Conservation (phyloP, 1,284 basidiomycete species). For the Chondrostereum purpureum region DNA sequence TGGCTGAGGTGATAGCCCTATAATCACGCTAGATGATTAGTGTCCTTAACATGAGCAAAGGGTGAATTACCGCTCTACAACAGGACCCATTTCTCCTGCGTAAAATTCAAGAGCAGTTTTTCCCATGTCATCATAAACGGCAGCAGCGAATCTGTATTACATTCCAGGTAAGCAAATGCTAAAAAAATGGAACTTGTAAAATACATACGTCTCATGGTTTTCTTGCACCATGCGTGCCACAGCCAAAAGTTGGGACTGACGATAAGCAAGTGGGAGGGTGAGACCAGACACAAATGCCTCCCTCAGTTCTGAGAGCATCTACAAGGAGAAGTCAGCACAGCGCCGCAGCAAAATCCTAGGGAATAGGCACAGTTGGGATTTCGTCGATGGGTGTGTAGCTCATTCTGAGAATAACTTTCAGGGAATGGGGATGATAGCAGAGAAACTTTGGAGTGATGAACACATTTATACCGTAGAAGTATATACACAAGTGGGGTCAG, state of each 20-base stretch:
- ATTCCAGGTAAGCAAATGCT: not conserved
- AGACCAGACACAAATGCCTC: not conserved
- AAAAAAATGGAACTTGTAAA: too few relatives aligned
- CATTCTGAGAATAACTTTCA: too few relatives aligned
- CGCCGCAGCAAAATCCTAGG: not conserved
- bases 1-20: slow-evolving; percentile 26
- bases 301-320: not conserved
- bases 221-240: slow-evolving; percentile 1
- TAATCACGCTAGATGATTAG: too few relatives aligned
- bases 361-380: not conserved
- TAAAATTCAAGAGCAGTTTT: not conserved
- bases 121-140: slow-evolving; percentile 1
- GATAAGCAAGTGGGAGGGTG: not conserved
- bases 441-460: not conserved
- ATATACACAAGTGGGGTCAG: not conserved
- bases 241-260: slow-evolving; percentile 38
- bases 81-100: not conserved
- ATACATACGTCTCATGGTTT: not conserved
- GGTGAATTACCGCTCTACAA: not conserved
- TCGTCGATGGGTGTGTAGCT: not conserved
- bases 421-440: not conserved
- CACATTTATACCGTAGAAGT: not conserved
- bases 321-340: not conserved
- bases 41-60: too few relatives aligned
- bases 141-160: not conserved